Evolutionary conservation across 2,329 filamentous ascomycete genomes (phyloP), one percentile per base, ranked within the genome.

Genomic region (Alternaria brassicae): DNA sequence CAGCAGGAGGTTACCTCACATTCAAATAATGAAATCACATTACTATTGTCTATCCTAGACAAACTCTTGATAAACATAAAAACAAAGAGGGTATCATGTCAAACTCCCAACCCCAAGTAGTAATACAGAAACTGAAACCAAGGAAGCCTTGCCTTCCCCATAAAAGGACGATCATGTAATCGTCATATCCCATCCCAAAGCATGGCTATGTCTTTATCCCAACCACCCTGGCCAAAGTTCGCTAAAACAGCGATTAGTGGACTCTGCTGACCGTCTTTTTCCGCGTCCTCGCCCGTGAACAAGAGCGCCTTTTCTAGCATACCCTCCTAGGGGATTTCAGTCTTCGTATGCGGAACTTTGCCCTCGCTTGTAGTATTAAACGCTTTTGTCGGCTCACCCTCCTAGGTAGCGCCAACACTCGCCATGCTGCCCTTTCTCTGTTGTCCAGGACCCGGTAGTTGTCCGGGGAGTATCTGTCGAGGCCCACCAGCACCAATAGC

Each of bases 391-490:
- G 17, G 8, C 36, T 19, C 28, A 1, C 12, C 44, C 30, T 48
- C 13, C 44, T 48, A 48, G 30, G 2, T 48, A 9, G 49, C 49
- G 25, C 49, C 37, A 32, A 52, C 51, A 45, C 51, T 53, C 21
- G 51, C 23, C 10, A 53, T 53, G 32, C 51, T 53, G n/a, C 51
- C 51, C 51, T 53, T 53, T 9, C 51, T 28, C 30, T 53, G 51
- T 32, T 53, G 51, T 34, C 40, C 51, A 10, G 51, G 51, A 17
- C 51, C 51, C 4, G 51, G 44, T 48, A 78, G 52, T 50, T 78
- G 76, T 0, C 76, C 76, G 1, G 76, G 76, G 6, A 77, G 57
- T 37, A 78, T 77, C 60, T 77, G 75, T 32, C 76, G 60, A 6
- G 74, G 74, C 0, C 74, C 75, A 32, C 63, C 68, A 61, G 69